Conservation (phyloP, 371 early-diverging fungal genomes). For the Rhizopus microsporus region DNA sequence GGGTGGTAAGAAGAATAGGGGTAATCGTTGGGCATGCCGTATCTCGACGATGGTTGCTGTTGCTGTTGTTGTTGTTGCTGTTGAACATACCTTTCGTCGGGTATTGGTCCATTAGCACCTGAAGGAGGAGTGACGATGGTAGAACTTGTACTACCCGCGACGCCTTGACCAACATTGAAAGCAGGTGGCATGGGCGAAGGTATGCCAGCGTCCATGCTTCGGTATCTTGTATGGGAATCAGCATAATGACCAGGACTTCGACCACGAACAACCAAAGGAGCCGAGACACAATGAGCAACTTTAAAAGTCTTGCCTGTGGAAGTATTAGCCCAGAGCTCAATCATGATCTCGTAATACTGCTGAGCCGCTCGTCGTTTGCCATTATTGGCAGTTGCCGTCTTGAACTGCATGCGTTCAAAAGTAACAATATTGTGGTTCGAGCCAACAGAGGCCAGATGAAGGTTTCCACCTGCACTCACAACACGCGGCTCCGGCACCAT, state of each 20-base stretch:
- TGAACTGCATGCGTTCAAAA: constrained; percentile 94
- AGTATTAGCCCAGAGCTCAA: constrained; percentile 66
- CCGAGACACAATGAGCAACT: constrained; percentile 71
- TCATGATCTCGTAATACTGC: constrained; percentile 79
- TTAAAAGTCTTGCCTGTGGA: constrained; percentile 46
- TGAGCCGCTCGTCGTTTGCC: constrained; percentile 85
- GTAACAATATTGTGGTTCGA: constrained; percentile 58
- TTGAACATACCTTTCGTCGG: background rate
- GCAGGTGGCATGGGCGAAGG: constrained; percentile 32
- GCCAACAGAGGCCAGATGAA: constrained; percentile 47
- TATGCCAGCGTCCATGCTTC: constrained; percentile 35
- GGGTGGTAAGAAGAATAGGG: constrained; percentile 20
- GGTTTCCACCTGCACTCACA: constrained; percentile 58
- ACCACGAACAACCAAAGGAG: constrained; percentile 86
- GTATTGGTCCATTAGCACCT: background rate
- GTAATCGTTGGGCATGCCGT: background rate
- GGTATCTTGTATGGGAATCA: constrained; percentile 52
- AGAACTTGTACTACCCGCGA: constrained; percentile 11
- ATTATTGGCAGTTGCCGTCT: constrained; percentile 91
- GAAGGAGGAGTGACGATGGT: background rate
- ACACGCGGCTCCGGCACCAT: constrained; percentile 65
- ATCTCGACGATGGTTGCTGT: background rate
- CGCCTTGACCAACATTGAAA: constrained; percentile 13
- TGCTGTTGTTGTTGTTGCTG: background rate
- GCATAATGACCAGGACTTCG: constrained; percentile 90